Conservation (phyloP, 495 filamentous ascomycete species). For the Podospora tetraspora region DNA sequence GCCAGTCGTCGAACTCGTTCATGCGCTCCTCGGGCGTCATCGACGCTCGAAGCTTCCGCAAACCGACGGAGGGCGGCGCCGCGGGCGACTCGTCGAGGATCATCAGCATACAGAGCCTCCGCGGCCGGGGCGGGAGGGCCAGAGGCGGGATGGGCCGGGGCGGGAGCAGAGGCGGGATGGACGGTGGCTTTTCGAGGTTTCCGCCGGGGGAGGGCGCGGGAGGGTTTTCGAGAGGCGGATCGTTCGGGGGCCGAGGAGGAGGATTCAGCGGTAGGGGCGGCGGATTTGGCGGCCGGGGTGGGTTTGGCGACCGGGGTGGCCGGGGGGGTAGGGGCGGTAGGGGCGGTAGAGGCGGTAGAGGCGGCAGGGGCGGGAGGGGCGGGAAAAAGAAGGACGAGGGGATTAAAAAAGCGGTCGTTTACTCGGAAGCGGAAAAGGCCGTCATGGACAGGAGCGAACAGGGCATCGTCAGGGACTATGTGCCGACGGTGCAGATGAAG, state of each 20-base stretch:
- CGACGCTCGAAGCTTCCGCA: constrained; percentile 21
- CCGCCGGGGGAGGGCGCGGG: background rate
- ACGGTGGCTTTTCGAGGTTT: background rate
- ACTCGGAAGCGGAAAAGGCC: constrained; percentile 19
- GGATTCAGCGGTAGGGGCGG: background rate
- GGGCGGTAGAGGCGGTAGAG: constrained; percentile 3
- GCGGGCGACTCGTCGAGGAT: constrained; percentile 15
- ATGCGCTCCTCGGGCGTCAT: constrained; percentile 2
- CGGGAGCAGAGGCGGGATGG: background rate
- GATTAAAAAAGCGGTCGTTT: constrained; percentile 3
- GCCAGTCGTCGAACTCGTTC: background rate
- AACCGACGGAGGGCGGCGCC: background rate
- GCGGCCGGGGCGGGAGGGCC: constrained; percentile 14
- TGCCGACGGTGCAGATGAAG: constrained; percentile 21
- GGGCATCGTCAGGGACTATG: constrained; percentile 25
- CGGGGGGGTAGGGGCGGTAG: background rate
- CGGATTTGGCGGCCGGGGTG: background rate
- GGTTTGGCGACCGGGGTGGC: background rate
- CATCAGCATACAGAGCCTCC: constrained; percentile 29
- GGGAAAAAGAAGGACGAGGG: background rate
- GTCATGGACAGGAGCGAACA: constrained; percentile 23
- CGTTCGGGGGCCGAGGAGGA: background rate
- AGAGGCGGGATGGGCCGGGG: background rate
- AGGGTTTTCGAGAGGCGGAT: background rate
- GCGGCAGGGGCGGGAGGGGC: background rate